Evolutionary conservation across 805 yeast species (phyloP).

Genomic region (Ogataea angusta): DNA sequence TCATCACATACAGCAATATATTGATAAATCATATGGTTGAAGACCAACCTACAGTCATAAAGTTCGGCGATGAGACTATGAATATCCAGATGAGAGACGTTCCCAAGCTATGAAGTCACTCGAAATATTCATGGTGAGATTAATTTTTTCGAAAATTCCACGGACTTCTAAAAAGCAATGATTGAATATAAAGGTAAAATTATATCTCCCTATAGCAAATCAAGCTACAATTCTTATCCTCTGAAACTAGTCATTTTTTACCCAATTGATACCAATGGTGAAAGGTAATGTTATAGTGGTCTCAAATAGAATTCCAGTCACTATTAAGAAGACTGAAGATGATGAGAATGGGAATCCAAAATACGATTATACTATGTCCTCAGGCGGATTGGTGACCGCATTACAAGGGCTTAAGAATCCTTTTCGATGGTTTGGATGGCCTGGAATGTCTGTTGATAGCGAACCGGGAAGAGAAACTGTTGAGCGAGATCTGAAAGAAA

Average conservation of each 20-base stretch:
- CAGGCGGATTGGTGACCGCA: slow-evolving; percentile 97
- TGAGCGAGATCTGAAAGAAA: slow-evolving; percentile 61
- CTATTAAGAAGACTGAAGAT: slow-evolving; percentile 53
- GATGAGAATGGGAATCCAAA: slow-evolving; percentile 40
- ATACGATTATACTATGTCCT: slow-evolving; percentile 86
- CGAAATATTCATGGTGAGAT: background rate
- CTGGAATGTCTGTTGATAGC: slow-evolving; percentile 83
- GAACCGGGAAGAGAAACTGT: slow-evolving; percentile 63
- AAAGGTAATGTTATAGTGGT: slow-evolving; percentile 81
- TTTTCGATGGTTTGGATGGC: slow-evolving; percentile 99
- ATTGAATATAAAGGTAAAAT: background rate
- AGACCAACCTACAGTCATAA: no score
- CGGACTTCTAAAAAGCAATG: slow-evolving; percentile 1
- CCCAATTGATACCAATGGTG: slow-evolving; percentile 9
- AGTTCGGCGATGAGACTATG: no score
- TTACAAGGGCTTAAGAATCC: slow-evolving; percentile 86
- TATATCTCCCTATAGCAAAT: no score
- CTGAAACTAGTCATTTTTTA: background rate
- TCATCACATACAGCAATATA: no score
- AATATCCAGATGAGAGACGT: no score
- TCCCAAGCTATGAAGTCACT: background rate
- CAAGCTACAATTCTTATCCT: no score
- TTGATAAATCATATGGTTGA: no score
- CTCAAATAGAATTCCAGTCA: slow-evolving; percentile 93
- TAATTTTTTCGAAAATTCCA: background rate